Evolutionary conservation across 2,329 filamentous ascomycete genomes (phyloP), one percentile per base, ranked within the genome.

Genomic region (Penicillium sp.): DNA sequence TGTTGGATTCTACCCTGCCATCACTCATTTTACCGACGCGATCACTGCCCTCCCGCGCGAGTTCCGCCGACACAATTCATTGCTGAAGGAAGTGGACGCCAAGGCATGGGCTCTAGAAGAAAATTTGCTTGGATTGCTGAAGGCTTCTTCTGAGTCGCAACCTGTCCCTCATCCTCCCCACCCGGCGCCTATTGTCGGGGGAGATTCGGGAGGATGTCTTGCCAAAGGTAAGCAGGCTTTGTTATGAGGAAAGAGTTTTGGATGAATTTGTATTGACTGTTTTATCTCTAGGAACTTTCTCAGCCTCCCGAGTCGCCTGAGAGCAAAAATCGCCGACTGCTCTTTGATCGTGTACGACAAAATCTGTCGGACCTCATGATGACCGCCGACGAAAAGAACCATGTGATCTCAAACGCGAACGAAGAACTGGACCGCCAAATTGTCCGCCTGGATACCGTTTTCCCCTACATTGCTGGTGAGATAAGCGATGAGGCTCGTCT

Each of bases 1-100:
- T 29, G 68, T 72, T 41, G 73, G 72, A 31, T 82, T 86, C 68
- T 84, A 80, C 58, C 82, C 83, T 49, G 82, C 80, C 20, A 77
- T 86, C 53, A 80, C 79, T 32, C 82, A 83, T 65, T 97, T 98
- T 67, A 87, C 91, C 53, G 90, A 97, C 69, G 85, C 89, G 53
- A 89, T 97, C 64, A 85, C 89, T 42, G 90, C 91, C 31, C 80
- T 98, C 22, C 93, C 93, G 4, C 90, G 90, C 68, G 93, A 98
- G 72, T 87, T 96, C 41, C 89, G 95, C 59, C 85, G 89, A 64
- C 91, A 98, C 69, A 95, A 95, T 60, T 96, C 91, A 27, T 79
- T 97, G 46, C 77, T 98, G 58, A 96, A 96, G 69, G 93, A 98
- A 72, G 93, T 97, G 39, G 93, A 98, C 73, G 91, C 91, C 53